Base-by-base conservation (phyloP, 495 filamentous ascomycete species). In the Xylaria bambusicola region DNA sequence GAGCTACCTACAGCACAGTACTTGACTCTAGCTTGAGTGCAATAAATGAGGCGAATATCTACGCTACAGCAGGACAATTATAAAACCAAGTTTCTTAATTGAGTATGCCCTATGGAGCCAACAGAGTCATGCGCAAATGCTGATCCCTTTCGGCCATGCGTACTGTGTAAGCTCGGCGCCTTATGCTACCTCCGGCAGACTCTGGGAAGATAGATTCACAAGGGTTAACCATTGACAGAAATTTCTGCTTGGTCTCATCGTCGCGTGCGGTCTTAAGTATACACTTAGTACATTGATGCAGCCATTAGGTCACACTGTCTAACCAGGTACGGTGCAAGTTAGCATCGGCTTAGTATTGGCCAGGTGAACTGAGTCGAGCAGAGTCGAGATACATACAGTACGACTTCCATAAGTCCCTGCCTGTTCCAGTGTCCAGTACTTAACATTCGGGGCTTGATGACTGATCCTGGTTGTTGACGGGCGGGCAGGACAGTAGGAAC, bases 41-140 rank as follows among this genome's bases (percentile, higher is more conserved):
- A n/a, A n/a, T n/a, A n/a, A n/a, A n/a, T n/a, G n/a, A n/a, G n/a
- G n/a, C n/a, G n/a, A n/a, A n/a, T n/a, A n/a, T n/a, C n/a, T n/a
- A n/a, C n/a, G n/a, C n/a, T n/a, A n/a, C n/a, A n/a, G n/a, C n/a
- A n/a, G n/a, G n/a, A n/a, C n/a, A n/a, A n/a, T n/a, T n/a, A n/a
- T n/a, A n/a, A n/a, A n/a, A n/a, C n/a, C n/a, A n/a, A n/a, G n/a
- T n/a, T n/a, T n/a, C n/a, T n/a, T n/a, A n/a, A n/a, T n/a, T n/a
- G n/a, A n/a, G 8, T 42, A 21, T 24, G 23, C 38, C n/a, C 26
- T 42, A 54, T 29, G 36, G 38, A 54, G 52, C 44, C 52, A 54
- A 38, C 52, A 54, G 52, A 54, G 52, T 54, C 52, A 54, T 54
- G 52, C 52, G 44, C 42, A 44, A 33, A 41, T 3, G 52, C 38